Evolutionary conservation across 2,329 filamentous ascomycete species (phyloP), one percentile per base, ranked within the genome.

Genomic region (Coleophoma cylindrospora): DNA sequence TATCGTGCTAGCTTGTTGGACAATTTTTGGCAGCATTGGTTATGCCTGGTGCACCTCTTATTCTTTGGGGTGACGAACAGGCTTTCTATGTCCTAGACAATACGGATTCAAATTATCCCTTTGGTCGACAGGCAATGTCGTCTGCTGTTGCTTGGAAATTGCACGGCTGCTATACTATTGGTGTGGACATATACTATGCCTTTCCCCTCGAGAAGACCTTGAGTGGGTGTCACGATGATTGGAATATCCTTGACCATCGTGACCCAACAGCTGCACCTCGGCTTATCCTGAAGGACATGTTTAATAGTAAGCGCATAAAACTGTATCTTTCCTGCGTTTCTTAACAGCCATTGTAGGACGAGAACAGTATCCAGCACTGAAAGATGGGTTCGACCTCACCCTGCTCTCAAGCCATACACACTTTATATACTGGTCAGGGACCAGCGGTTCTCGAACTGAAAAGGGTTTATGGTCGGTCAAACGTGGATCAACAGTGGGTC

Each of bases 21-120:
- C 69, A 77, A 14, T 83, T 81, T 57, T 71, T 84, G 40, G 79
- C 76, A 1, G 80, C 79, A 0, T 60, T 84, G 43, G 67, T 80
- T 43, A 70, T 84, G 61, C 81, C 81, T 1, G 81, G 81, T 13
- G 79, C 83, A 32, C 78, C 81, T 1, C 61, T 81, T 14, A 64
- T 82, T 19, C 69, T 77, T n/a, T 86, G 80, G 77, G 81, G 82
- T 13, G 82, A 86, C 59, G 82, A 86, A 60, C 82, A 86, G 63
- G 76, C 15, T 19, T 75, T 81, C 54, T 84, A 85, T 57, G 68
- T 83, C 1, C 66, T 85, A 2, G 82, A 86, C 61, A 83, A 77
- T 53, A 83, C 80, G 1, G 81, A 81, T 5, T 68, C 69, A 50
- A 84, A 85, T 58, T 86, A 85, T 58, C 74, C 85, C 40, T 86